These are phyloP conservation scores for Ustilago esculenta DNA, from an alignment of 1,284 basidiomycete genomes.

Conservation along the genomic window DNA sequence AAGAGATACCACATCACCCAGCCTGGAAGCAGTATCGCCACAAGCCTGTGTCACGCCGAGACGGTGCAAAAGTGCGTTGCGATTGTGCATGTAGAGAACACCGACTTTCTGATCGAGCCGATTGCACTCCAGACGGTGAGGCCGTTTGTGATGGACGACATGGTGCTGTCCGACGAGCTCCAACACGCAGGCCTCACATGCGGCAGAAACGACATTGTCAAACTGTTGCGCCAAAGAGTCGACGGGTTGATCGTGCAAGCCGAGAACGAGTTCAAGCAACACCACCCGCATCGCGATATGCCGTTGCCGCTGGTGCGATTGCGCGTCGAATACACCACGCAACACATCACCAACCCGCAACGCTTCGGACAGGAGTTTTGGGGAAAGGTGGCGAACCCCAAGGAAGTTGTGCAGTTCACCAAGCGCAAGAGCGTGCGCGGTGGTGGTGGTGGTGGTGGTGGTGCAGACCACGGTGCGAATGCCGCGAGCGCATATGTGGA, in stretches of 20 bases:
- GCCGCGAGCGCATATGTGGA: constrained; percentile 33
- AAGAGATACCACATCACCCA: constrained; percentile 92
- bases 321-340: constrained; percentile 69
- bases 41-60: constrained; percentile 71
- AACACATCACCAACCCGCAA: constrained; percentile 77
- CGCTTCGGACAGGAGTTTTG: constrained; percentile 96
- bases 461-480: constrained; percentile 3
- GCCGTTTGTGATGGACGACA: constrained; percentile 91
- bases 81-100: constrained; percentile 73
- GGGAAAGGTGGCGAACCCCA: constrained; percentile 89
- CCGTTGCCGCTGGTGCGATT: constrained; percentile 84
- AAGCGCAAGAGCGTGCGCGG: constrained; percentile 73
- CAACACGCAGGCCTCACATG: constrained; percentile 35
- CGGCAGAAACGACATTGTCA: constrained; percentile 50
- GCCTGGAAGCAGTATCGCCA: constrained; percentile 94
- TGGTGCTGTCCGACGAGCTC: constrained; percentile 76
- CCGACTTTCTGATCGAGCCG: constrained; percentile 84
- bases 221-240: constrained; percentile 50
- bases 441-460: constrained; percentile 13
- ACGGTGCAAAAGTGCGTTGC: constrained; percentile 55
- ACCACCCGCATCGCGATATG: constrained; percentile 65
- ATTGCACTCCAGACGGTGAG: constrained; percentile 89
- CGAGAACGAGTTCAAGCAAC: constrained; percentile 80
- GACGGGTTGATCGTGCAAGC: constrained; percentile 77
- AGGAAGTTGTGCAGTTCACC: constrained; percentile 89